Percentiles rank a stretch among this genome's conserved stretches.
Evolutionary conservation across 1,284 basidiomycete genomes (phyloP).

Genomic region (Melampsora americana): DNA sequence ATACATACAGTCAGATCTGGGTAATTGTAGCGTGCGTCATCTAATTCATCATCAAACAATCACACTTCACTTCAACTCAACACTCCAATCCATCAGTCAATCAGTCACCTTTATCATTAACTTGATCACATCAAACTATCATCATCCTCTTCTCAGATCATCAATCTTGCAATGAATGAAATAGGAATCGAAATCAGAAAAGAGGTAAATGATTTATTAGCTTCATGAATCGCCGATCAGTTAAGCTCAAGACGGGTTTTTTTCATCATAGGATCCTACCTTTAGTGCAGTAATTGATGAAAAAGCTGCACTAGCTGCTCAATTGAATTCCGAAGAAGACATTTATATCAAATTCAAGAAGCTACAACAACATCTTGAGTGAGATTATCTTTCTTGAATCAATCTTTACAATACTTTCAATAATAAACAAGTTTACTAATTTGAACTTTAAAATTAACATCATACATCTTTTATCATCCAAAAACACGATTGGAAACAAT

Average conservation of each 20-base stretch:
- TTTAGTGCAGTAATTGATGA: constrained; percentile 81
- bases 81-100: too few relatives aligned
- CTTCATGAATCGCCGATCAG: not conserved
- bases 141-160: too few relatives aligned
- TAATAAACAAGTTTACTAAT: too few relatives aligned
- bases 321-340: constrained; percentile 67
- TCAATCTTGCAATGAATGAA: constrained; percentile 56
- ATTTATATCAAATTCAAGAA: constrained; percentile 94
- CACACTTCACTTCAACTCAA: too few relatives aligned
- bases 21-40: too few relatives aligned
- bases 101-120: too few relatives aligned
- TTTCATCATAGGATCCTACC: constrained; percentile 70
- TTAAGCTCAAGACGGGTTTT: not conserved
- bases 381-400: not conserved
- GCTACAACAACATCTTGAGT: constrained; percentile 80
- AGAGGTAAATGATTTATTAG: constrained; percentile 62
- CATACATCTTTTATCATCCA: too few relatives aligned
- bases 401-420: not conserved
- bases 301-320: constrained; percentile 61
- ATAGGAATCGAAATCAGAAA: constrained; percentile 73
- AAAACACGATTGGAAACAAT: too few relatives aligned
- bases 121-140: too few relatives aligned
- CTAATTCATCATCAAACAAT: too few relatives aligned
- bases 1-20: too few relatives aligned
- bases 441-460: too few relatives aligned